phyloP scores from a whole-genome alignment of 306 rosid genomes.

The Castanea crenata region DNA sequence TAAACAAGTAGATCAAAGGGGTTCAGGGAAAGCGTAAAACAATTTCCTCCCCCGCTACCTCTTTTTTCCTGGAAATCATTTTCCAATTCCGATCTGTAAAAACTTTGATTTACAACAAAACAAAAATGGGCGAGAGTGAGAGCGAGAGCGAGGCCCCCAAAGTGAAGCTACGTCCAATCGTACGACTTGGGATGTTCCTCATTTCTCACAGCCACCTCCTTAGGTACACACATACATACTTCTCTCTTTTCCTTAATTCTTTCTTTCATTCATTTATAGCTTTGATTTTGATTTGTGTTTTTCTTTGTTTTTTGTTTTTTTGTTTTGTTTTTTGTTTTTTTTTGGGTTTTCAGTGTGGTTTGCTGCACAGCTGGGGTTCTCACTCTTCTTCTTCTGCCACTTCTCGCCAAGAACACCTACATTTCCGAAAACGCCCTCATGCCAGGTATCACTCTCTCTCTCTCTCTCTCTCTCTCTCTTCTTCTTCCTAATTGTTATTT shows the following conservation, averaged over 20 bases:
- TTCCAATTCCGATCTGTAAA: not conserved
- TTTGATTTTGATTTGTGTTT: not conserved
- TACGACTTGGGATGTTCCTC: constrained; percentile 64
- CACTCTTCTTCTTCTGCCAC: constrained; percentile 79
- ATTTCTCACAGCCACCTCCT: constrained; percentile 70
- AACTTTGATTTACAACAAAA: not conserved
- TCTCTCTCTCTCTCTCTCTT: not conserved
- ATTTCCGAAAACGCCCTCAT: constrained; percentile 92
- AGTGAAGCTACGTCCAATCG: constrained; percentile 57
- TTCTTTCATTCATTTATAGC: not conserved
- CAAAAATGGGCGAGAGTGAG: constrained; percentile 32
- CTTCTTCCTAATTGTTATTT: not conserved
- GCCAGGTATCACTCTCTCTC: constrained; percentile 55
- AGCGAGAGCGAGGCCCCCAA: constrained; percentile 21
- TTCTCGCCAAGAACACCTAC: constrained; percentile 88
- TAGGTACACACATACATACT: constrained; percentile 35
- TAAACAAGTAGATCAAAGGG: too few relatives aligned
- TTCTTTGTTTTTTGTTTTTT: not conserved
- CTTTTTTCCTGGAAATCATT: too few relatives aligned
- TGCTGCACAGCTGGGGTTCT: constrained; percentile 67
- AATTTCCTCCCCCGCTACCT: too few relatives aligned
- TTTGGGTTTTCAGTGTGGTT: constrained; percentile 44
- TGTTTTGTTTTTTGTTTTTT: not conserved
- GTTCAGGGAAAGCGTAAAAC: too few relatives aligned
- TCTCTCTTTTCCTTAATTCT: not conserved